Evolutionary conservation across 2,329 filamentous ascomycete species (phyloP).

Genomic region (Endoconidiophora laricicola): DNA sequence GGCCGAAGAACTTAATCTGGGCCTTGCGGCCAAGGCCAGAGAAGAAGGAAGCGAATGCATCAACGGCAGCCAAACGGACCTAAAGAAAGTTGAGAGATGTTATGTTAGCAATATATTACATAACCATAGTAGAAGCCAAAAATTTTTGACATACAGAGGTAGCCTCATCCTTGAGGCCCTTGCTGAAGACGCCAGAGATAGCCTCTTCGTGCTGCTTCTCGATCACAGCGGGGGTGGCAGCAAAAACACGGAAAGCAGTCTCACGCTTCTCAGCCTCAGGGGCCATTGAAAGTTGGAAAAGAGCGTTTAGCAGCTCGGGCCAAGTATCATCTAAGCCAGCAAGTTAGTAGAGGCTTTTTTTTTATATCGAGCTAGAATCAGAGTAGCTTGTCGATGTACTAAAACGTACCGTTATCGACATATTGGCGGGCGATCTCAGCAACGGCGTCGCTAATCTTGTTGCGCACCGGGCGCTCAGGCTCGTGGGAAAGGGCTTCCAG

Average conservation of each 20-base stretch:
- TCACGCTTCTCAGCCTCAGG: constrained; percentile 71
- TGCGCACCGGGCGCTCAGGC: constrained; percentile 56
- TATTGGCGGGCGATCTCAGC: constrained; percentile 92
- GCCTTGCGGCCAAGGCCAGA: constrained; percentile 74
- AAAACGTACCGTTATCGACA: constrained; percentile 63
- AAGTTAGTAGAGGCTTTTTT: background rate
- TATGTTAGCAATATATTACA: background rate
- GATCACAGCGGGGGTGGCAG: constrained; percentile 86
- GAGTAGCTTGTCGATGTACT: background rate
- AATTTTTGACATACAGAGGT: constrained; percentile 43
- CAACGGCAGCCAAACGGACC: constrained; percentile 87
- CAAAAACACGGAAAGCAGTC: constrained; percentile 86
- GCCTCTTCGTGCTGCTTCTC: constrained; percentile 87
- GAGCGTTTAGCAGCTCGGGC: constrained; percentile 70
- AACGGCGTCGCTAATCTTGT: constrained; percentile 96
- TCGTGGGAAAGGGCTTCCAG: constrained; percentile 63
- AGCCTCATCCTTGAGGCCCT: constrained; percentile 79
- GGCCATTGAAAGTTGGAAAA: constrained; percentile 85
- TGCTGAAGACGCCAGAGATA: constrained; percentile 76
- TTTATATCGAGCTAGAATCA: background rate
- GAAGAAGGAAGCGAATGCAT: constrained; percentile 94
- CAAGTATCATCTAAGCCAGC: constrained; percentile 57
- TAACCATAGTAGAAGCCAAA: background rate
- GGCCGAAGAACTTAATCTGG: constrained; percentile 70
- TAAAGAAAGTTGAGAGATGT: constrained; percentile 20